Evolutionary conservation across 169 alveolate species (phyloP).

Genomic region (Cryptosporidium sp.): DNA sequence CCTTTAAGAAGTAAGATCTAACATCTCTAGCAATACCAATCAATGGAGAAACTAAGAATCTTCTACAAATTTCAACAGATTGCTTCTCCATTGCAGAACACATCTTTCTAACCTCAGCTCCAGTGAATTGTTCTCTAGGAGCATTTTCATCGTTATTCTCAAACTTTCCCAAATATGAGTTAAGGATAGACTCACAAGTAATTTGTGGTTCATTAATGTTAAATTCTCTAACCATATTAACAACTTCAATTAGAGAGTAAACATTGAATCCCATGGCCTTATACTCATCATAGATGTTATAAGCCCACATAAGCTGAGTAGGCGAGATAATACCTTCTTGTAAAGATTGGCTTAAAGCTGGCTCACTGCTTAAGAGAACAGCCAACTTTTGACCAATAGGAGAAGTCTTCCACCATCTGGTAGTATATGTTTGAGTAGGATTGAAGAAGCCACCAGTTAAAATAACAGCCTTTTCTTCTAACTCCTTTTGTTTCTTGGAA

Average conservation of each 20-base stretch:
- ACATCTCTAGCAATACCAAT: conserved; percentile 74
- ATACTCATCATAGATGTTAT: conserved; percentile 58
- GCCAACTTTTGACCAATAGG: conserved; percentile 73
- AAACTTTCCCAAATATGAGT: conserved; percentile 59
- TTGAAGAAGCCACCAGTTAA: conserved; percentile 73
- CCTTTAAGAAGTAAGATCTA: conserved; percentile 61
- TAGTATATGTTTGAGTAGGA: conserved; percentile 50
- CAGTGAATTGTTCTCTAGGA: conserved; percentile 50
- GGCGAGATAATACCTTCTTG: conserved; percentile 67
- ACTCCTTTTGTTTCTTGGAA: conserved; percentile 29
- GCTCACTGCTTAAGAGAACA: conserved; percentile 23
- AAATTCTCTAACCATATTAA: conserved; percentile 65
- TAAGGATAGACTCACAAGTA: conserved; percentile 48
- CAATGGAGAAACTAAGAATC: conserved; percentile 66
- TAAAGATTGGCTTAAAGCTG: conserved; percentile 52
- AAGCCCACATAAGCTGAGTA: conserved; percentile 74
- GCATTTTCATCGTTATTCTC: conserved; percentile 62
- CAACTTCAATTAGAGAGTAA: conserved; percentile 50
- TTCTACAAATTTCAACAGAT: conserved; percentile 66
- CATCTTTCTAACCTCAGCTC: conserved; percentile 65
- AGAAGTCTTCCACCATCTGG: conserved; percentile 77
- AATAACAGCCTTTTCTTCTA: conserved; percentile 68
- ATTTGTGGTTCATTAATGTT: conserved; percentile 55
- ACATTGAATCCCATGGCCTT: conserved; percentile 46
- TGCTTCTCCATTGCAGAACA: conserved; percentile 66